phyloP scores from a whole-genome alignment of 148 eudicot species.

The Euryodendron excelsum region DNA sequence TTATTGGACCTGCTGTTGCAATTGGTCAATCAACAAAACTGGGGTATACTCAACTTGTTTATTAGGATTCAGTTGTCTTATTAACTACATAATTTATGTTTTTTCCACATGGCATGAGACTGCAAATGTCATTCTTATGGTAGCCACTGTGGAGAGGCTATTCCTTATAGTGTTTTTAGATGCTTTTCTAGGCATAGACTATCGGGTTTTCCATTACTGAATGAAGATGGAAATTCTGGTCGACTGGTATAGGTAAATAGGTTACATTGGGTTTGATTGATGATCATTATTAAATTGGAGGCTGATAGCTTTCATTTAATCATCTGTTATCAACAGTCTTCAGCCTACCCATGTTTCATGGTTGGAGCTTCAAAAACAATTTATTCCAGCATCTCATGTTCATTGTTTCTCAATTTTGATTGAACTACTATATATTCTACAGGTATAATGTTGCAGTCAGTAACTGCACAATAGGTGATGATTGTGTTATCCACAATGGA shows the following conservation, averaged over 20 bases:
- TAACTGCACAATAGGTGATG: conserved; percentile 77
- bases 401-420: conserved; percentile 6
- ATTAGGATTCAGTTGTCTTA: neutral
- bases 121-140: neutral
- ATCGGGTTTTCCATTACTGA: neutral
- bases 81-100: neutral
- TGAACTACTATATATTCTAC: conserved; percentile 12
- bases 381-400: neutral
- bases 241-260: neutral
- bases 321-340: neutral
- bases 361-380: conserved; percentile 3
- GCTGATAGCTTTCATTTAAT: neutral
- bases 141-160: neutral
- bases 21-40: conserved; percentile 73
- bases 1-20: conserved; percentile 72
- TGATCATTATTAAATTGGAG: neutral
- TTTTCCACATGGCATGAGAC: neutral
- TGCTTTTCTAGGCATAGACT: neutral
- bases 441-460: conserved; percentile 86
- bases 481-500: conserved; percentile 80
- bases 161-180: neutral
- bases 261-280: neutral
- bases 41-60: conserved; percentile 48
- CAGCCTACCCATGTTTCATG: neutral
- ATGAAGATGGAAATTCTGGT: neutral